These are phyloP conservation scores for Ramularia endophylla DNA, from an alignment of 2,329 filamentous ascomycete species.

Conservation along the genomic window DNA sequence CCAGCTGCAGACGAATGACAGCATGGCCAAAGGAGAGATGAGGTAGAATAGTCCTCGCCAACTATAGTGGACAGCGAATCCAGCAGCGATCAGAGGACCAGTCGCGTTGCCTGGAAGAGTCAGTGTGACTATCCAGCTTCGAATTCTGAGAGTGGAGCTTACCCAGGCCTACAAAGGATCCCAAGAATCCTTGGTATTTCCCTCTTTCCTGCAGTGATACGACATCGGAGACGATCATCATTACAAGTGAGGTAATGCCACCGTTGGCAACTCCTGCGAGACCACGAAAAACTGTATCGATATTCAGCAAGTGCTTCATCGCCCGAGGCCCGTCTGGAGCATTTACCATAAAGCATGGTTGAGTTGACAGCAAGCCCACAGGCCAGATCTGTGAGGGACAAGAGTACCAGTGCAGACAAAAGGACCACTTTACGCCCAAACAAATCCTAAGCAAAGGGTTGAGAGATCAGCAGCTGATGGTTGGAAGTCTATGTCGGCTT, in stretches of 20 bases:
- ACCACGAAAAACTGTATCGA: slow-evolving; percentile 46
- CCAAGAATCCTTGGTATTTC: slow-evolving; percentile 37
- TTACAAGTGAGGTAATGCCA: slow-evolving; percentile 53
- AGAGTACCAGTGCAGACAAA: slow-evolving; percentile 46
- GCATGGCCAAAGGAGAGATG: slow-evolving; percentile 46
- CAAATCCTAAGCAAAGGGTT: slow-evolving; percentile 15
- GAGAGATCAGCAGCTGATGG: too few species aligned
- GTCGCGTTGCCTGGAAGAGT: slow-evolving; percentile 37
- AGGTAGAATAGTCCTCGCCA: slow-evolving; percentile 47
- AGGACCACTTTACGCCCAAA: slow-evolving; percentile 51
- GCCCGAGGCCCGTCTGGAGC: too few species aligned
- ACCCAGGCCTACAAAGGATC: neutral
- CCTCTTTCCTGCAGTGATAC: slow-evolving; percentile 55
- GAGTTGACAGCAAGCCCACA: slow-evolving; percentile 53
- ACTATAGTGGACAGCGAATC: slow-evolving; percentile 36
- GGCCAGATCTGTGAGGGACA: slow-evolving; percentile 53
- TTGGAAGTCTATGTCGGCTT: too few species aligned
- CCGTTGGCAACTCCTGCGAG: slow-evolving; percentile 57
- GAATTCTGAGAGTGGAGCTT: slow-evolving; percentile 35
- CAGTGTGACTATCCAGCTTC: slow-evolving; percentile 38
- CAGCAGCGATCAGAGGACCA: slow-evolving; percentile 44
- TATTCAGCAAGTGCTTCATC: too few species aligned
- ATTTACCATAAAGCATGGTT: slow-evolving; percentile 48
- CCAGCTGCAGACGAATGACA: slow-evolving; percentile 44
- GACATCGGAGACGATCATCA: slow-evolving; percentile 58